phyloP scores from a whole-genome alignment of 306 rosid genomes.

The Styphnolobium japonicum region DNA sequence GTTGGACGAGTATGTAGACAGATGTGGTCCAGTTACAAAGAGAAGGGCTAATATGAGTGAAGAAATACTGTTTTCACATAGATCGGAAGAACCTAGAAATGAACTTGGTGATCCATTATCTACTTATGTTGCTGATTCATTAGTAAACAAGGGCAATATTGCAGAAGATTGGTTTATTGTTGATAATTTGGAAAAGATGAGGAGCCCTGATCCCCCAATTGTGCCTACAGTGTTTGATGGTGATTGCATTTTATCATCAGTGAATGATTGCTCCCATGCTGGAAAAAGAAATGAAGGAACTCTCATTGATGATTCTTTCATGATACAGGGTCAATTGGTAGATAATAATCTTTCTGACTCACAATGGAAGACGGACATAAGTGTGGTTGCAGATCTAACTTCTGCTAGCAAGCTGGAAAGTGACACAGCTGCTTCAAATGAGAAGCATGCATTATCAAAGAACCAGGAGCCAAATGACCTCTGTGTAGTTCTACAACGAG shows the following conservation, averaged over 20 bases:
- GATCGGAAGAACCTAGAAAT: conserved; percentile 33
- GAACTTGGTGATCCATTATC: conserved; percentile 35
- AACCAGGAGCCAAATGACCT: conserved; percentile 51
- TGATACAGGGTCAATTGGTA: conserved; percentile 49
- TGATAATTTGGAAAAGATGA: conserved; percentile 37
- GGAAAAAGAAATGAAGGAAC: conserved; percentile 32
- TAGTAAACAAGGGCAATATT: conserved; percentile 33
- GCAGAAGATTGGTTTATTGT: conserved; percentile 54
- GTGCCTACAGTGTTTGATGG: conserved; percentile 33
- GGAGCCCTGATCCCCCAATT: conserved; percentile 20
- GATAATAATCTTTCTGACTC: conserved; percentile 34
- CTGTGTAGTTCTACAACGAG: conserved; percentile 48
- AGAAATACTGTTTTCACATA: conserved; percentile 39
- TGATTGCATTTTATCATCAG: conserved; percentile 31
- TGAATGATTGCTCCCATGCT: background rate
- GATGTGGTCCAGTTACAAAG: conserved; percentile 29
- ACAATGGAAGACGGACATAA: conserved; percentile 50
- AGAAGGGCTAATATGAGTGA: conserved; percentile 35
- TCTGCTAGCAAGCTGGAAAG: conserved; percentile 33
- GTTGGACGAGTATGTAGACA: conserved; percentile 38
- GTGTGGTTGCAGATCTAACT: conserved; percentile 44
- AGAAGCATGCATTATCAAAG: conserved; percentile 31
- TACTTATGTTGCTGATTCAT: conserved; percentile 39
- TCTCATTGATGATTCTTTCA: conserved; percentile 59
- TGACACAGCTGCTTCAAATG: conserved; percentile 16